Evolutionary conservation across 2,329 filamentous ascomycete species (phyloP), one percentile per base, ranked within the genome.

Genomic region (Monilinia polystroma): DNA sequence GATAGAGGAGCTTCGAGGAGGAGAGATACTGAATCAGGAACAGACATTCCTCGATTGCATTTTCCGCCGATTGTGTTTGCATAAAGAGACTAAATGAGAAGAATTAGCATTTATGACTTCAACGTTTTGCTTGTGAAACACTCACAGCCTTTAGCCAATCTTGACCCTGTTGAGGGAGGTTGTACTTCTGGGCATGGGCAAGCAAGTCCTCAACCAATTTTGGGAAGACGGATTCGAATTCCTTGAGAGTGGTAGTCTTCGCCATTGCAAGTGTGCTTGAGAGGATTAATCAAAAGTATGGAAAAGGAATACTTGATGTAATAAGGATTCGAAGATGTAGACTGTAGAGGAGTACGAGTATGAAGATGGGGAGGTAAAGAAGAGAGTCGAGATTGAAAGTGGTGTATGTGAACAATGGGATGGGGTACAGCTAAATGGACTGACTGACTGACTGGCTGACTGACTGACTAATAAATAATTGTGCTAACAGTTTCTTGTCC

Each of bases 1-100:
- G 82, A 86, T 71, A 98, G 87, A 66, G 90, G 82, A 73, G 84
- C 81, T 75, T 86, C 82, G 76, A 93, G 86, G 70, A 98, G 87
- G 75, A 95, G 83, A 71, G 92, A 90, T 71, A 89, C 88, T 57
- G 93, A 95, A 81, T 99, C 95, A 72, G 95, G 90, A 68, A 98
- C 94, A 58, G 93, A 98, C 87, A 99, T 96, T 81, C 95, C 95
- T 76, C 95, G 92, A 83, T 99, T 99, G 83, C 93, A 97, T 84
- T 99, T 99, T 77, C 95, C 95, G 73, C 95, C 95, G 64, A 95
- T 82, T 8, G 92, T 87, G 81, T 99, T 99, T 81, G 87, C 85
- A 77, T 93, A 86, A 75, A 98, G 85, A 69, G 85, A 90, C 92
- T 97, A 62, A 54, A 43, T 63, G 52, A 29, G 45, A 49, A 53